Base-by-base conservation (phyloP, 2,329 filamentous ascomycete genomes). In the Apiospora koreana region DNA sequence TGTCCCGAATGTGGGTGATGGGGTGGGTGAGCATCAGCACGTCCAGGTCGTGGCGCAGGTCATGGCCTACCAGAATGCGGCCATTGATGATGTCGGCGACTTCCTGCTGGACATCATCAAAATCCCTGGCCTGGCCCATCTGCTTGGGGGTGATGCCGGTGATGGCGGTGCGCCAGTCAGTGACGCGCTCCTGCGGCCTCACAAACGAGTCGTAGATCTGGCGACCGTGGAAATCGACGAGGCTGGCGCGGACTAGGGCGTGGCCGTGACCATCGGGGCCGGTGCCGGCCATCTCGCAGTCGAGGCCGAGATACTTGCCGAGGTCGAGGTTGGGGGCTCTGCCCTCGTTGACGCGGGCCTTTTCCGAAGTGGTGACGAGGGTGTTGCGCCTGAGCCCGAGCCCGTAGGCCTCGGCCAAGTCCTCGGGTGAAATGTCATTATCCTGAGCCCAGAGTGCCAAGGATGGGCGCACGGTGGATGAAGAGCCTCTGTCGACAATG, bases 221-320 rank as follows among this genome's bases (percentile, higher is more conserved):
- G 38, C 92, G 89, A 23, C 95, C 95, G 79, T 98, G 94, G 81
- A 95, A 99, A 81, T 98, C 97, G 75, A 98, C 95, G 21, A 97
- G 84, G 78, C 93, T 97, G 69, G 95, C 94, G 65, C 96, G 89
- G 1, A 96, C 96, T 62, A 99, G 88, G 0, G 90, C 91, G 45
- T 94, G 94, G 77, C 91, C 88, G 73, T 91, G 86, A 28, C 89
- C 88, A 67, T 89, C 89, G 0, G 89, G 88, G 0, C 92, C 93
- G 16, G 97, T 89, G 65, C 95, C 96, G 35, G 99, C 96, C 96
- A 99, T 99, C 83, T 99, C 96, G 81, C 96, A 99, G 83, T 99
- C 96, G 65, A 99, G 89, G 25, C 93, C 93, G 54, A 99, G 84
- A 80, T 97, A 99, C 86, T 96, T 97, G 68, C 95, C 96, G 25